phyloP scores from a whole-genome alignment of 139 green algal species.

The Tetraselmis chui region DNA sequence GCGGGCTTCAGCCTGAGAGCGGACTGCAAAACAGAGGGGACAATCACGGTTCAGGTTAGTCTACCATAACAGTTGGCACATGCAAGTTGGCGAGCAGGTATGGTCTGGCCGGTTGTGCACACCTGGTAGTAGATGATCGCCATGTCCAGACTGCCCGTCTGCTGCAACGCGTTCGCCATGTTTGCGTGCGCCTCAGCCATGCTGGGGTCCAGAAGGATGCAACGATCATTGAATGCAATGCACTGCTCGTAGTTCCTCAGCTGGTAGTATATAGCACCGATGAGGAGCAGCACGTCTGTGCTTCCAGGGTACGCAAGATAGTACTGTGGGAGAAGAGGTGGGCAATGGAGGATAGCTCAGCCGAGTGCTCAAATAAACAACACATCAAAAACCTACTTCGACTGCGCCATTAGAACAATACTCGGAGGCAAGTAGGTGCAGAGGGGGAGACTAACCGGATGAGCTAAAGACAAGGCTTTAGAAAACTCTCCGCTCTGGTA shows the following conservation, averaged over 20 bases:
- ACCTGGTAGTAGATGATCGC: slow-evolving; percentile 76
- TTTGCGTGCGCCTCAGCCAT: slow-evolving; percentile 53
- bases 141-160: slow-evolving; percentile 68
- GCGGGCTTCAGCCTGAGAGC: slow-evolving; percentile 60
- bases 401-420: no score
- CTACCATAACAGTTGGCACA: no score
- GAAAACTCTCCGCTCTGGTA: neutral
- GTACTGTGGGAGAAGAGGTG: neutral
- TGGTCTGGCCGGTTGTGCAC: no score
- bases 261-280: slow-evolving; percentile 77
- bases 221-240: slow-evolving; percentile 60
- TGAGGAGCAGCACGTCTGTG: slow-evolving; percentile 71
- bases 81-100: no score
- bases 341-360: neutral
- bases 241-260: slow-evolving; percentile 55
- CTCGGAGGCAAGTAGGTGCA: no score
- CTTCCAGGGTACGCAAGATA: slow-evolving; percentile 30
- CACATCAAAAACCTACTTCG: no score
- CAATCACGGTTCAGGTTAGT: no score
- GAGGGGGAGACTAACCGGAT: neutral
- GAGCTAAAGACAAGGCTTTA: neutral
- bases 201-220: slow-evolving; percentile 57
- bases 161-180: slow-evolving; percentile 69
- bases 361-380: no score
- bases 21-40: slow-evolving; percentile 30